Conservation (phyloP, 2,329 filamentous ascomycete species). For the Colletotrichum scovillei region DNA sequence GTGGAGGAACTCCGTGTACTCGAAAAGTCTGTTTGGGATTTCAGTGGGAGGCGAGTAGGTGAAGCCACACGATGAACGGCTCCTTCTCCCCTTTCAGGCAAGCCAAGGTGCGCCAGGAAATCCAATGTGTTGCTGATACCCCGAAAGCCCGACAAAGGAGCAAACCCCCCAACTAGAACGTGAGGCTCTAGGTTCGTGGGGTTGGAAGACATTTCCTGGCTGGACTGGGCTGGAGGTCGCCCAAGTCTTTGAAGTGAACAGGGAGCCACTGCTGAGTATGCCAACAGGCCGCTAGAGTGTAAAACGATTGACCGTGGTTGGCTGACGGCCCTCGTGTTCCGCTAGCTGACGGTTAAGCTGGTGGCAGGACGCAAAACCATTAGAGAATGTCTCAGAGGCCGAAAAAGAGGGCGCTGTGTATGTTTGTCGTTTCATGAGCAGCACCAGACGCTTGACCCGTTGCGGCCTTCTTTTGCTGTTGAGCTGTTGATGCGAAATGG, state of each 20-base stretch:
- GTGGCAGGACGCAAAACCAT: conserved; percentile 3
- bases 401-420: conserved; percentile 16
- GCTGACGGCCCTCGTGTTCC: neutral
- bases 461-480: conserved; percentile 21
- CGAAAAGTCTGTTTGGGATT: conserved; percentile 12
- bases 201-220: conserved; percentile 7
- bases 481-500: conserved; percentile 19
- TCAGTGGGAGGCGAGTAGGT: conserved; percentile 10
- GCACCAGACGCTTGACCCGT: conserved; percentile 22
- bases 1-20: conserved; percentile 19
- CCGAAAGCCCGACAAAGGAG: conserved; percentile 19
- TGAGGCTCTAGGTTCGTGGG: neutral
- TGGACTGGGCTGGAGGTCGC: conserved; percentile 21
- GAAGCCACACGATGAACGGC: conserved; percentile 30
- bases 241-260: neutral
- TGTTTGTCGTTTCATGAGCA: conserved; percentile 33
- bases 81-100: conserved; percentile 13
- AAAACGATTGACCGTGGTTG: neutral
- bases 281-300: neutral
- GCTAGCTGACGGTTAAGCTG: conserved; percentile 24
- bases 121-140: neutral
- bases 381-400: conserved; percentile 24
- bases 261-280: conserved; percentile 15
- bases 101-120: conserved; percentile 9
- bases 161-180: neutral